Evolutionary conservation across 1,284 basidiomycete genomes (phyloP).

Genomic region (Caloboletus inedulis): DNA sequence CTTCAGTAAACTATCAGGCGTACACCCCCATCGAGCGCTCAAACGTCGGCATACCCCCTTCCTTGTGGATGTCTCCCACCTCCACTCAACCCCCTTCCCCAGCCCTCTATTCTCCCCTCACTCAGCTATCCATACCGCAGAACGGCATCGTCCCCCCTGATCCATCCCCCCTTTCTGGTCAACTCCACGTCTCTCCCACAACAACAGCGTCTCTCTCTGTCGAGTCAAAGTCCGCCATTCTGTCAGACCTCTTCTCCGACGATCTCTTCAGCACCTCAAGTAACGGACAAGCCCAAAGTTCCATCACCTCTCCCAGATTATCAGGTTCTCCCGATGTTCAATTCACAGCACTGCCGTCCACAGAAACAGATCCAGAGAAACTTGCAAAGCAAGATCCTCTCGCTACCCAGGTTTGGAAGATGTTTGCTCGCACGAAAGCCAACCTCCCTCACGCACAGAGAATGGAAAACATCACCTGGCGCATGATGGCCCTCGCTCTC

Average conservation of each 20-base stretch:
- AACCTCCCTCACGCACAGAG: slow-evolving; percentile 86
- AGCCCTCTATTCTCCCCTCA: slow-evolving; percentile 31
- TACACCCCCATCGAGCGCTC: slow-evolving; percentile 49
- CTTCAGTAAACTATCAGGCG: slow-evolving; percentile 30
- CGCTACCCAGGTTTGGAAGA: slow-evolving; percentile 95
- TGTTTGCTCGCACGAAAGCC: slow-evolving; percentile 89
- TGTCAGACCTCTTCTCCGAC: slow-evolving; percentile 71
- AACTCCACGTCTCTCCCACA: slow-evolving; percentile 40
- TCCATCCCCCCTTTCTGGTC: slow-evolving; percentile 33
- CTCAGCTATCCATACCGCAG: slow-evolving; percentile 35
- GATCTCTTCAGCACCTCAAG: slow-evolving; percentile 52
- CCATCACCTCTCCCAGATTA: slow-evolving; percentile 59
- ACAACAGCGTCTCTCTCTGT: slow-evolving; percentile 39
- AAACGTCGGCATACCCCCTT: slow-evolving; percentile 58
- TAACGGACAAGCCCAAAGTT: slow-evolving; percentile 42
- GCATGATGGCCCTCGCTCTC: slow-evolving; percentile 95
- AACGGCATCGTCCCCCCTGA: slow-evolving; percentile 34
- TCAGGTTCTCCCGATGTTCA: slow-evolving; percentile 69
- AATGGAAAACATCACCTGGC: slow-evolving; percentile 98
- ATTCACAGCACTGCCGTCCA: slow-evolving; percentile 33
- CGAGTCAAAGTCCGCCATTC: slow-evolving; percentile 55
- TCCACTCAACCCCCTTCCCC: slow-evolving; percentile 47
- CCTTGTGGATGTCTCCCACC: slow-evolving; percentile 77
- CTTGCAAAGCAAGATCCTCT: slow-evolving; percentile 82
- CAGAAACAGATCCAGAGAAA: slow-evolving; percentile 57